These are phyloP conservation scores for Sphenostylis stenocarpa DNA, from an alignment of 306 rosid genomes.

Conservation along the genomic window DNA sequence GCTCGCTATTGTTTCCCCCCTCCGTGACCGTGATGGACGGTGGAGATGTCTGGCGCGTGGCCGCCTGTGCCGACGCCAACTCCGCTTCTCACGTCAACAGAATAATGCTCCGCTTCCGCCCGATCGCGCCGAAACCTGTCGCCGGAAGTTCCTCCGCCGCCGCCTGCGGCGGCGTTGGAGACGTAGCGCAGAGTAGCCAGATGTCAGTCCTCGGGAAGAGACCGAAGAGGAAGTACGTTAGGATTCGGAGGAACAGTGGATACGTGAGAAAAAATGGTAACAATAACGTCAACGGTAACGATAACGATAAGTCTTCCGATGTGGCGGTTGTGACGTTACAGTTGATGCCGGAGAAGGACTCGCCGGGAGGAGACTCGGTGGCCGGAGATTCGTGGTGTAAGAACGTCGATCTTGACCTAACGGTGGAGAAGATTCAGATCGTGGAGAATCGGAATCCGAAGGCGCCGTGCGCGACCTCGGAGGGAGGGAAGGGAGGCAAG, in stretches of 20 bases:
- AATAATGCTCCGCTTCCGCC: conserved; percentile 68
- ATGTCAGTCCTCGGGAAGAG: conserved; percentile 33
- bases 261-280: conserved; percentile 21
- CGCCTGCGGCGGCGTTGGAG: neutral
- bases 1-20: neutral
- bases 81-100: conserved; percentile 11
- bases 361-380: neutral
- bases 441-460: conserved; percentile 21
- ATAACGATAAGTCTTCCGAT: conserved; percentile 2
- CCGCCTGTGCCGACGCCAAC: conserved; percentile 13
- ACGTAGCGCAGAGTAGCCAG: conserved; percentile 3
- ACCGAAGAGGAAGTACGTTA: conserved; percentile 64
- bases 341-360: conserved; percentile 54
- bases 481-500: neutral
- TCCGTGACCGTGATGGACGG: conserved; percentile 42
- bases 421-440: conserved; percentile 36
- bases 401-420: conserved; percentile 44
- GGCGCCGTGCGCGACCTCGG: neutral
- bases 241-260: conserved; percentile 47
- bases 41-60: conserved; percentile 45
- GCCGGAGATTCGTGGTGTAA: conserved; percentile 41
- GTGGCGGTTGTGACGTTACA: conserved; percentile 46
- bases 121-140: conserved; percentile 74
- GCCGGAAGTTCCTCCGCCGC: conserved; percentile 19
- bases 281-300: neutral